Conservation (phyloP, 2,329 filamentous ascomycete genomes). For the Leptoxyphium fumago region DNA sequence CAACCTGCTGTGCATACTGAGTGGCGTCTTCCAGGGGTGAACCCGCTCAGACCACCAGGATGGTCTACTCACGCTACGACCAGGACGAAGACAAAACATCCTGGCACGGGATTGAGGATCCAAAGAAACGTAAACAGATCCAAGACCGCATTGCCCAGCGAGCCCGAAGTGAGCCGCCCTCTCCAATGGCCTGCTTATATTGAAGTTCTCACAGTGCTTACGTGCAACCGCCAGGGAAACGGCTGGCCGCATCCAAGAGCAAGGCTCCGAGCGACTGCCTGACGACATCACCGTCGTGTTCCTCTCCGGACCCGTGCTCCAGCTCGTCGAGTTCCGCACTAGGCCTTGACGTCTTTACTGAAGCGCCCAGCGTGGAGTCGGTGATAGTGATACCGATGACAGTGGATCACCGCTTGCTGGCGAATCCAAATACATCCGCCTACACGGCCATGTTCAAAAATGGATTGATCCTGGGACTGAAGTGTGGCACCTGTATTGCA, state of each 20-base stretch:
- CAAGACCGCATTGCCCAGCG: constrained; percentile 26
- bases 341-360: not conserved
- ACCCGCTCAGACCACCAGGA: not conserved
- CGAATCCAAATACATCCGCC: not conserved
- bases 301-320: constrained; percentile 6
- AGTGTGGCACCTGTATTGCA: constrained; percentile 14
- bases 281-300: not conserved
- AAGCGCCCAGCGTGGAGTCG: not conserved
- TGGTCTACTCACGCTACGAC: not conserved
- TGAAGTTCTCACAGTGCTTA: not conserved
- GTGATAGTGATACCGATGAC: not conserved
- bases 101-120: constrained; percentile 23
- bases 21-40: too few relatives aligned
- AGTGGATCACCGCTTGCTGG: not conserved
- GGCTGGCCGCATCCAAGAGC: constrained; percentile 3
- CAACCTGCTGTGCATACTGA: too few relatives aligned
- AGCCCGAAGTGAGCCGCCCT: constrained; percentile 18
- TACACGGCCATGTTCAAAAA: constrained; percentile 20
- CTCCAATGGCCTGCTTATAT: too few relatives aligned
- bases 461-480: constrained; percentile 17
- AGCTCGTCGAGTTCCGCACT: constrained; percentile 4
- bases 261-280: not conserved
- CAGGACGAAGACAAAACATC: not conserved
- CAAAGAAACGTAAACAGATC: constrained; percentile 25
- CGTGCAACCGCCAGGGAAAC: constrained; percentile 1